Base-by-base conservation (phyloP, 2,329 filamentous ascomycete species). In the Cercospora beticola region DNA sequence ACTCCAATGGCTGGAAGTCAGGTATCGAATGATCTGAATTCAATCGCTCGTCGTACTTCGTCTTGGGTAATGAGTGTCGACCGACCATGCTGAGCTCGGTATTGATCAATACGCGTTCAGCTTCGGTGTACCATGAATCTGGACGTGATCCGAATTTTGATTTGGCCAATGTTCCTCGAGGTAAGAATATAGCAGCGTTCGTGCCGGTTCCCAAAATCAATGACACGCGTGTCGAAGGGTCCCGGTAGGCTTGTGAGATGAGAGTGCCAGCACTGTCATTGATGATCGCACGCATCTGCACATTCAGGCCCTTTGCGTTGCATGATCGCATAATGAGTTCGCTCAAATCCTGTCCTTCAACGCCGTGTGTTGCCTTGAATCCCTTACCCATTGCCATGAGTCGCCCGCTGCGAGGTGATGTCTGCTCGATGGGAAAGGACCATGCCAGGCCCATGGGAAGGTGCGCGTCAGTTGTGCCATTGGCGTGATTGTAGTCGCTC, bases 11-110 rank as follows among this genome's bases (percentile, higher is more conserved):
- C 72, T 90, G 88, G 72, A 89, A 90, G 77, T 89, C 86, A 0
- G 88, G 88, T 9, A 84, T 80, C 16, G 83, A 74, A 73, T 90
- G 88, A 5, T 82, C 82, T 30, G 79, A 77, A 76, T 89, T 89
- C 60, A 90, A 80, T 31, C 83, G 74, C 7, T 89, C 86, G 71
- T 90, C 88, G 87, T 87, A 90, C 14, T 84, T 81, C 5, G 87
- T 88, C 72, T 82, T 84, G 1, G 87, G 86, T 43, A 89, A 81
- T 30, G 88, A 82, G 23, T 84, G 81, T 67, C 87, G 84, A 59
- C 86, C 88, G 71, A 89, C 89, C 87, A 90, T 89, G 80, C 87
- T 89, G 73, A 89, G 81, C 75, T 90, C 88, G 7, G 86, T 89
- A 76, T 90, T 90, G 73, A 89, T 84, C 63, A 90, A 85, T 33